These are phyloP conservation scores for Candida stauntonica DNA, from an alignment of 805 yeast genomes.

Conservation along the genomic window DNA sequence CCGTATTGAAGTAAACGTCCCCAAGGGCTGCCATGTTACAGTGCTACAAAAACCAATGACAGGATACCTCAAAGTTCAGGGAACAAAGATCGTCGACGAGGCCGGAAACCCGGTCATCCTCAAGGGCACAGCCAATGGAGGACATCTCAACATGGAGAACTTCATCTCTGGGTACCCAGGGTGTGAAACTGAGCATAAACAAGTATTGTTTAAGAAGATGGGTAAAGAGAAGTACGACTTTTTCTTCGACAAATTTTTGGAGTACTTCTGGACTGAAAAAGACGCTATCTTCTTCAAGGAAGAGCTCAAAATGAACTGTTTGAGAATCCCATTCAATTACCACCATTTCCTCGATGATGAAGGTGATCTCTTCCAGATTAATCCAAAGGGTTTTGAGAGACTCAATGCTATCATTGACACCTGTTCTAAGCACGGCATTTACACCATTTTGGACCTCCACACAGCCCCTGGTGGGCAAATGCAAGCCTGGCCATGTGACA, in stretches of 20 bases:
- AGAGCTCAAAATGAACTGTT: slow-evolving; percentile 39
- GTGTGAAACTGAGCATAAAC: slow-evolving; percentile 45
- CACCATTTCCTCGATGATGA: slow-evolving; percentile 45
- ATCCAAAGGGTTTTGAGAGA: slow-evolving; percentile 41
- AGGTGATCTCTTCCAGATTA: slow-evolving; percentile 37
- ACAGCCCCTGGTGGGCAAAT: slow-evolving; percentile 52
- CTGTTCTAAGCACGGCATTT: slow-evolving; percentile 43
- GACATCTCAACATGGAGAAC: slow-evolving; percentile 50
- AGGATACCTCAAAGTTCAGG: slow-evolving; percentile 36
- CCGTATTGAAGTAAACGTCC: too few species aligned
- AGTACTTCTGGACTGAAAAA: slow-evolving; percentile 47
- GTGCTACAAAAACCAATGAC: slow-evolving; percentile 1
- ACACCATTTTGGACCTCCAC: slow-evolving; percentile 45
- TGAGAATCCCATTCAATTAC: slow-evolving; percentile 49
- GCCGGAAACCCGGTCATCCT: slow-evolving; percentile 37
- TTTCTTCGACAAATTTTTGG: slow-evolving; percentile 48
- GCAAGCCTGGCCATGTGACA: slow-evolving; percentile 52
- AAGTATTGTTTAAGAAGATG: slow-evolving; percentile 33
- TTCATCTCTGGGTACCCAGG: slow-evolving; percentile 54
- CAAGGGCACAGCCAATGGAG: slow-evolving; percentile 45
- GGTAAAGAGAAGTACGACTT: slow-evolving; percentile 44
- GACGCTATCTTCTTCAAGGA: slow-evolving; percentile 42
- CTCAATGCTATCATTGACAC: slow-evolving; percentile 40
- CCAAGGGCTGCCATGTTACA: too few species aligned
- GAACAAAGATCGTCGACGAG: slow-evolving; percentile 43